A percentile compares a stretch with the other conserved stretches of the same genome.
Evolutionary conservation across 2,329 filamentous ascomycete genomes (phyloP).

Genomic region (Phialophora tarda): DNA sequence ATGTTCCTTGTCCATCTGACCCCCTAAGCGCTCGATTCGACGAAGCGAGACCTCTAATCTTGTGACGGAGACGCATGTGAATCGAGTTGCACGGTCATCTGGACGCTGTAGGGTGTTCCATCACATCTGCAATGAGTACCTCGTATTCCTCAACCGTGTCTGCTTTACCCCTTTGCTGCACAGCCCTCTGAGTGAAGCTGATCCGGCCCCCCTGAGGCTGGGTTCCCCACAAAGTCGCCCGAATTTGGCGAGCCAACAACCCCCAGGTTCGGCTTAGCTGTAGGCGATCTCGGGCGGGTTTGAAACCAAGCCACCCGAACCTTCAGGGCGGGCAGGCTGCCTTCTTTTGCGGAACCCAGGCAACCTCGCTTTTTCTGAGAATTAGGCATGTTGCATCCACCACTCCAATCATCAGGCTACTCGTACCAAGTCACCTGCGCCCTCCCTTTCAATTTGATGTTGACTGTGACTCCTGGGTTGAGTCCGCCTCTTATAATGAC

Average conservation of each 20-base stretch:
- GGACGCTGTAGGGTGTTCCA: not conserved
- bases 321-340: slow-evolving; percentile 7
- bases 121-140: not conserved
- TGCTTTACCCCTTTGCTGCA: not conserved
- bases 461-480: slow-evolving; percentile 16
- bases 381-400: slow-evolving; percentile 11
- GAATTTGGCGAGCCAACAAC: not conserved
- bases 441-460: slow-evolving; percentile 25
- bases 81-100: not conserved
- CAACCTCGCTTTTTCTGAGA: slow-evolving; percentile 23
- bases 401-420: slow-evolving; percentile 23
- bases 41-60: not conserved
- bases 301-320: slow-evolving; percentile 13
- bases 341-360: not conserved
- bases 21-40: not conserved
- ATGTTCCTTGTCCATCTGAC: slow-evolving; percentile 5
- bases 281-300: slow-evolving; percentile 18
- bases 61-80: slow-evolving; percentile 2
- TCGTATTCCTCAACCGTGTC: not conserved
- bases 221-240: slow-evolving; percentile 18
- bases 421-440: slow-evolving; percentile 27
- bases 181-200: slow-evolving; percentile 6
- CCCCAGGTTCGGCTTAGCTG: slow-evolving; percentile 1
- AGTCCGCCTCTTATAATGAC: slow-evolving; percentile 13
- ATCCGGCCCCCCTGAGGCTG: slow-evolving; percentile 3